Base-by-base conservation (phyloP, 1,284 basidiomycete genomes). In the Dichomitus squalens region DNA sequence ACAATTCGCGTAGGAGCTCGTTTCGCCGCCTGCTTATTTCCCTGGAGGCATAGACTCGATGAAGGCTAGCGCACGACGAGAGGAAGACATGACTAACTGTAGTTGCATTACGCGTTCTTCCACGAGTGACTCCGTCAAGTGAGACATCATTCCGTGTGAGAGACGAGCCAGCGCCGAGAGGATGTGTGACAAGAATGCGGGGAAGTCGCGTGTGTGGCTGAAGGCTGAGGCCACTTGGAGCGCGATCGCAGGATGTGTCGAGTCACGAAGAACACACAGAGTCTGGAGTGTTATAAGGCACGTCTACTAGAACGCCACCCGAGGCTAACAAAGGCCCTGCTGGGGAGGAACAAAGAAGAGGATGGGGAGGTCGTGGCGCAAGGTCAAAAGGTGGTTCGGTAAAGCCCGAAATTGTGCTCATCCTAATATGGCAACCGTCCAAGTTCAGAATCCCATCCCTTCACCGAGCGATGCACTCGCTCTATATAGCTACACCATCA, bases 1-100 rank as follows among this genome's bases (percentile, higher is more conserved):
- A 87, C 83, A 90, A 84, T 70, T 90, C 81, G 48, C 79, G 78
- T 65, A 90, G 78, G 49, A 90, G 77, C 52, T 76, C 83, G 82
- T 87, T 85, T 69, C 88, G 76, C 63, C 82, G 83, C 52, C 79
- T 73, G 48, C 81, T 73, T 58, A 90, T 85, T 61, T 76, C 77
- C 68, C 88, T 90, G 57, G 23, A 16, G 31, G 23, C 25, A 52
- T 36, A 27, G 38, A 18, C 35, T 38, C 34, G 14, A 21, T 53
- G 52, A 44, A 39, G 7, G 20, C 11, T 7, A 8, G 31, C 11
- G 34, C 18, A 23, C 9, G n/a, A 18, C 9, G 21, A 23, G 23
- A 38, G 40, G 14, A 14, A 14, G 38, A 31, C 11, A 29, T 14
- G 25, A 63, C 76, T 66, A 59, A 79, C 77, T 73, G 68, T 53